Conservation (phyloP, 192 early-diverging fungal genomes). For the Podila clonocystis region DNA sequence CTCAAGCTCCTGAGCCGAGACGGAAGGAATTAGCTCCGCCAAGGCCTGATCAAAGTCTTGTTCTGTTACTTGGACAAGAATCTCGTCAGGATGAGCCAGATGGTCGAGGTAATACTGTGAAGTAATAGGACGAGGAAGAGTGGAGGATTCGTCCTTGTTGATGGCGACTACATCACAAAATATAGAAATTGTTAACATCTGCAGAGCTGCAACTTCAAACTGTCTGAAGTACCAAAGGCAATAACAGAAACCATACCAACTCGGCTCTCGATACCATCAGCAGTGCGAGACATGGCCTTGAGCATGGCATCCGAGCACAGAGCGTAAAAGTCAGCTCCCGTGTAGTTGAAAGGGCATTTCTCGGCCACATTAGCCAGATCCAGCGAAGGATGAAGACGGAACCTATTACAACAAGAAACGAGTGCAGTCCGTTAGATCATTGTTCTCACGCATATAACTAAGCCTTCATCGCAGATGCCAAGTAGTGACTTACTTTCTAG, state of each 20-base stretch:
- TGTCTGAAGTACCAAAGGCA: background rate
- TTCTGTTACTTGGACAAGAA: constrained; percentile 81
- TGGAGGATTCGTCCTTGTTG: constrained; percentile 51
- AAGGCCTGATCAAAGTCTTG: constrained; percentile 89
- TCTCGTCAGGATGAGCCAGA: constrained; percentile 73
- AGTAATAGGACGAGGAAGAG: constrained; percentile 74
- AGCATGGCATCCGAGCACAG: constrained; percentile 97
- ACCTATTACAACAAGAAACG: constrained; percentile 55
- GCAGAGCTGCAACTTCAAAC: background rate
- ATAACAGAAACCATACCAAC: constrained; percentile 37
- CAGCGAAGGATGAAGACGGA: constrained; percentile 84
- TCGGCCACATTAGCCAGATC: constrained; percentile 82
- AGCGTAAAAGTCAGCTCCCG: constrained; percentile 99
- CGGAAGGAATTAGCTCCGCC: constrained; percentile 87
- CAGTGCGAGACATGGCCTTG: constrained; percentile 93
- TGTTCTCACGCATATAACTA: too few species aligned
- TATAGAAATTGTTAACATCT: background rate
- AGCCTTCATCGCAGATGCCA: too few species aligned
- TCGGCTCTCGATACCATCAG: constrained; percentile 71
- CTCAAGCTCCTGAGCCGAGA: constrained; percentile 85
- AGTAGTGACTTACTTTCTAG: constrained; percentile 76
- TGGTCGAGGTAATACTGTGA: constrained; percentile 93
- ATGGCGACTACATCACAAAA: constrained; percentile 14
- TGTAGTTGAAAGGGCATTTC: constrained; percentile 90
- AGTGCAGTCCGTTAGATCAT: too few species aligned